Base-by-base conservation (phyloP, 1,284 basidiomycete species). In the Rhodotorula glutinis region DNA sequence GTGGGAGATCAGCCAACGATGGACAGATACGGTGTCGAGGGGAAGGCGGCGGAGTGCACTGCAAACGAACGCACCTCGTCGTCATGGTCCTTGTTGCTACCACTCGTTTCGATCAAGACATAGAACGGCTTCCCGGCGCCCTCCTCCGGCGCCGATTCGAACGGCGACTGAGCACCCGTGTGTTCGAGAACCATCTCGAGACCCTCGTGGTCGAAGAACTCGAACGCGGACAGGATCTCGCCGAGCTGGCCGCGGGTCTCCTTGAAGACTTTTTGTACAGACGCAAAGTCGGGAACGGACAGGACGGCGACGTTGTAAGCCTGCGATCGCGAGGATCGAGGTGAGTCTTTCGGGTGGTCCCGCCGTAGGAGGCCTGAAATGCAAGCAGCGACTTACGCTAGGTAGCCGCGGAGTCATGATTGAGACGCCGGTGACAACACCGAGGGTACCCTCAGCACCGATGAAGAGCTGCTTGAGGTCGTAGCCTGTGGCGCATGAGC, bases 401-500 rank as follows among this genome's bases (percentile, higher is more conserved):
- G 94, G 92, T 55, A 92, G 86, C 23, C 91, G 87, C 0, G 95
- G 91, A n/a, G 94, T 92, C 65, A 96, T 83, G 74, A 99, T 95
- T 13, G 93, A 95, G 30, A 98, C 90, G 51, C 87, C 96, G 8
- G 96, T 99, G 68, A 99, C 88, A 67, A 99, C 83, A 56, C 96
- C 95, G 41, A 98, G 87, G 0, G 93, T 95, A 61, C 96, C 96
- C 79, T 99, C 96, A 16, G 91, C 89, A 27, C 96, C 96, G 75
- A 99, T 97, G 80, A 98, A 99, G 11, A 99, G 85, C 78, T 98
- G 96, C 80, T 99, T 98, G 58, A 98, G 83, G 79, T 99, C 96
- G 77, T 97, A 95, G n/a, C 95, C 92, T 92, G 72, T 33, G 58
- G 53, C 52, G 23, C 7, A 21, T 43, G 7, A 19, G 27, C 25